phyloP scores from a whole-genome alignment of 2,329 filamentous ascomycete genomes.

The Clarireedia hainanense region DNA sequence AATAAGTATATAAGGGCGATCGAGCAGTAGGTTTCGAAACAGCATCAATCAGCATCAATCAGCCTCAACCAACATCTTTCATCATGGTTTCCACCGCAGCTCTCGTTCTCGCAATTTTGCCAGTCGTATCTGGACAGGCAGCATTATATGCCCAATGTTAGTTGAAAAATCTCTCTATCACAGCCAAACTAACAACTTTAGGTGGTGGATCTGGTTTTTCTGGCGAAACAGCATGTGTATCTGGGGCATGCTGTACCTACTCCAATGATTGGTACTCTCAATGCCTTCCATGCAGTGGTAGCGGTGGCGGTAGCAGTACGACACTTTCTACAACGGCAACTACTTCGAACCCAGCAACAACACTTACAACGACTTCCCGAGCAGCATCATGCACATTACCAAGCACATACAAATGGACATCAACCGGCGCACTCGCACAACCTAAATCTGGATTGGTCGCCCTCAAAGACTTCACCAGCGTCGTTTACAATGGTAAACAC shows the following conservation, averaged over 20 bases:
- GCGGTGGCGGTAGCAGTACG: not conserved
- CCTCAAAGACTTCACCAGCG: too few relatives aligned
- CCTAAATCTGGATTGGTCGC: constrained; percentile 33
- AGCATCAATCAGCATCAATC: too few relatives aligned
- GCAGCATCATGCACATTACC: constrained; percentile 40
- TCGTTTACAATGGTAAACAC: too few relatives aligned
- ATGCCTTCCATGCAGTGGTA: constrained; percentile 11
- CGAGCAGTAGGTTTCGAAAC: too few relatives aligned
- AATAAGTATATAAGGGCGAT: too few relatives aligned
- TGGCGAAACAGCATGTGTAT: constrained; percentile 17
- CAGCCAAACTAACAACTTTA: too few relatives aligned
- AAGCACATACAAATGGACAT: constrained; percentile 48
- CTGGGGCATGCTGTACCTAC: constrained; percentile 19
- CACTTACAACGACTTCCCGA: not conserved
- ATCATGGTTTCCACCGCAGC: too few relatives aligned
- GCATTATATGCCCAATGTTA: constrained; percentile 7
- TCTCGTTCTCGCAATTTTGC: too few relatives aligned
- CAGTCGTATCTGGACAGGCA: not conserved
- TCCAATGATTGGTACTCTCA: constrained; percentile 11
- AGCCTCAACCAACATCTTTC: too few relatives aligned
- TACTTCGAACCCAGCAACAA: not conserved
- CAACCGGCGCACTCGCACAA: constrained; percentile 40
- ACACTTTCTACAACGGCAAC: too few relatives aligned
- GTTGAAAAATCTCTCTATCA: not conserved
- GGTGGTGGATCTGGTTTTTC: too few relatives aligned